Conservation (phyloP, 768 basidiomycete species). For the Termitomyces sp. region DNA sequence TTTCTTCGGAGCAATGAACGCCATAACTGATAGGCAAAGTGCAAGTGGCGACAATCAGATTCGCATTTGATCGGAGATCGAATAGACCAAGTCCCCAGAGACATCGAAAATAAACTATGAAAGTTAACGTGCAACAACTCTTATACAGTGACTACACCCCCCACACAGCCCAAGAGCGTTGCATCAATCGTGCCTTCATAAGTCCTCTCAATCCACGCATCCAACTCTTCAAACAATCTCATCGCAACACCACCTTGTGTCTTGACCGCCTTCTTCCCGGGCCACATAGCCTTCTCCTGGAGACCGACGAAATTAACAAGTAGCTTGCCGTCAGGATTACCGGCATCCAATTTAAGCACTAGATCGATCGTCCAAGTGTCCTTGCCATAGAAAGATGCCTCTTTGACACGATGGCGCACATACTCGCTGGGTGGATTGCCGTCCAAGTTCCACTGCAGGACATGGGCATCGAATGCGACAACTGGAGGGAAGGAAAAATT, state of each 20-base stretch:
- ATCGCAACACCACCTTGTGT: constrained; percentile 56
- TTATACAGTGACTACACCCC: constrained; percentile 44
- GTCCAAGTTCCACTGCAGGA: constrained; percentile 80
- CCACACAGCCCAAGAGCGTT: constrained; percentile 64
- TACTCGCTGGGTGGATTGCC: constrained; percentile 70
- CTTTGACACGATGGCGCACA: constrained; percentile 85
- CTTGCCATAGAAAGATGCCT: constrained; percentile 79
- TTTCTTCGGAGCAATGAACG: constrained; percentile 57
- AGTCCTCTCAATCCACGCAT: constrained; percentile 65
- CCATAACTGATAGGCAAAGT: constrained; percentile 13
- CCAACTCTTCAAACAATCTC: constrained; percentile 67
- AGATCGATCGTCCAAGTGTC: constrained; percentile 72
- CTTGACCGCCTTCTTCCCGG: constrained; percentile 51
- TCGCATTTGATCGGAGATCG: neutral
- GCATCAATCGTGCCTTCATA: constrained; percentile 64
- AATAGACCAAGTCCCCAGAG: too few species aligned
- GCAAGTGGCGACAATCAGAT: neutral
- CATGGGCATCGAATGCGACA: constrained; percentile 88
- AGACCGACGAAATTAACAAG: constrained; percentile 75
- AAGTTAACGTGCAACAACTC: too few species aligned
- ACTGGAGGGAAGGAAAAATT: constrained; percentile 31
- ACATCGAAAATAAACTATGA: too few species aligned
- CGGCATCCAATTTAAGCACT: constrained; percentile 48
- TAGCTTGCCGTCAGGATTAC: constrained; percentile 27
- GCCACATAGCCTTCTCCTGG: constrained; percentile 83